Conservation (phyloP, 345 rosid genomes). For the Brassica carinata region DNA sequence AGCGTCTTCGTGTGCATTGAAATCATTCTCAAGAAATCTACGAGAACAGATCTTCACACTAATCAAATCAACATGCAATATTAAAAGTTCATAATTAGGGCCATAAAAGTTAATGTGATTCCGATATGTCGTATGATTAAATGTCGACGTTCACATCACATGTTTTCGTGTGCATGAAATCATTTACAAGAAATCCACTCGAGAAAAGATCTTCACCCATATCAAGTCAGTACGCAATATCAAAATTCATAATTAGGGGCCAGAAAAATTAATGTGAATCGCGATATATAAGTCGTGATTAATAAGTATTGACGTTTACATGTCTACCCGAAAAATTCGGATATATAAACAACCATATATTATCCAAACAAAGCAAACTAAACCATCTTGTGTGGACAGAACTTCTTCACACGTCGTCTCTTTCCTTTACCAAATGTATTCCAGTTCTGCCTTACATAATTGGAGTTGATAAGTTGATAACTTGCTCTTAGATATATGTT, state of each 20-base stretch:
- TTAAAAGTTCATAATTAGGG: neutral
- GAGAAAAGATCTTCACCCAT: constrained; percentile 6
- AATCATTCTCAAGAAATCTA: constrained; percentile 1
- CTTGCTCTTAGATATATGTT: neutral
- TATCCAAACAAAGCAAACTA: neutral
- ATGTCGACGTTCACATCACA: constrained; percentile 30
- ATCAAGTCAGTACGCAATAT: constrained; percentile 7
- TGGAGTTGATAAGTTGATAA: constrained; percentile 24
- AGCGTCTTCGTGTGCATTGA: constrained; percentile 9
- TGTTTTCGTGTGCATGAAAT: constrained; percentile 21
- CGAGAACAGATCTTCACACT: constrained; percentile 12
- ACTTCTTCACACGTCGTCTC: neutral
- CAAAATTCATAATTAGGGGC: constrained; percentile 1
- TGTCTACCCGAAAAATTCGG: neutral
- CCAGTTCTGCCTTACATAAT: constrained; percentile 21
- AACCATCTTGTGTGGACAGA: constrained; percentile 25
- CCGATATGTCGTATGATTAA: constrained; percentile 7
- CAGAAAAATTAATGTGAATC: neutral
- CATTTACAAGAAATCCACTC: constrained; percentile 3
- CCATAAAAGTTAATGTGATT: neutral
- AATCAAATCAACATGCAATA: constrained; percentile 11
- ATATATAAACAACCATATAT: neutral
- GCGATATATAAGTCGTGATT: neutral
- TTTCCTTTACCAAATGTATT: constrained; percentile 26
- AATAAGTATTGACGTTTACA: constrained; percentile 6